Evolutionary conservation across 768 basidiomycete species (phyloP), one percentile per base, ranked within the genome.

Genomic region (Lactarius tabidus): DNA sequence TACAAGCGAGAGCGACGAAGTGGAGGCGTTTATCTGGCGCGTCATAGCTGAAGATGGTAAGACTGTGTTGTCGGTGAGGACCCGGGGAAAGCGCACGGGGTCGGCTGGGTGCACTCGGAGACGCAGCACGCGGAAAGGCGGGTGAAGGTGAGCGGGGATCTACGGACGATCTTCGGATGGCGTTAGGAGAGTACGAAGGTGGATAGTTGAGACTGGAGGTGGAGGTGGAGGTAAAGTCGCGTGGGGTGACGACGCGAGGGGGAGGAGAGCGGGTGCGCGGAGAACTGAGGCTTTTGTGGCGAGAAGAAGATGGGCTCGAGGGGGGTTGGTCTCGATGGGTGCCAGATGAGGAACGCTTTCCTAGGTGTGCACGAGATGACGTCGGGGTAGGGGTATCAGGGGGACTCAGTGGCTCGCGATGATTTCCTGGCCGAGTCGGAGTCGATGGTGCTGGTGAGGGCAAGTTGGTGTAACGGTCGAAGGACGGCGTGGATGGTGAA

Each of bases 21-120:
- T 77, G 23, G 87, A 88, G 28, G 83, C 76, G 71, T 84, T 89
- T 70, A 80, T 77, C 70, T 83, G 81, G 20, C 82, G 80, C 71
- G 81, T 84, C 62, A 85, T 83, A 38, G 35, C 14, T 17, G 41
- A 23, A 28, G 79, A 74, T 10, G 74, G 74, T 29, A 75, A 73
- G 65, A 64, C 69, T 59, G 69, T 68, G 52, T 29, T 35, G 54
- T 33, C 53, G 41, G 18, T 29, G 57, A 54, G 10, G 54, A 17
- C 36, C 7, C 12, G 68, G 64, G 29, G 66, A 60, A 35, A 62
- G 41, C 6, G 59, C 65, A 10, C 58, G 65, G 18, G 62, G 41
- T 29, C 67, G 62, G 58, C 8, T 36, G 12, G 57, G 51, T 17
- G 67, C 28, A 8, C n/a, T 15, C 31, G 79, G 71, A 2, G 71